Evolutionary conservation across 1,284 basidiomycete genomes (phyloP).

Genomic region (Phellopilus nigrolimitatus): DNA sequence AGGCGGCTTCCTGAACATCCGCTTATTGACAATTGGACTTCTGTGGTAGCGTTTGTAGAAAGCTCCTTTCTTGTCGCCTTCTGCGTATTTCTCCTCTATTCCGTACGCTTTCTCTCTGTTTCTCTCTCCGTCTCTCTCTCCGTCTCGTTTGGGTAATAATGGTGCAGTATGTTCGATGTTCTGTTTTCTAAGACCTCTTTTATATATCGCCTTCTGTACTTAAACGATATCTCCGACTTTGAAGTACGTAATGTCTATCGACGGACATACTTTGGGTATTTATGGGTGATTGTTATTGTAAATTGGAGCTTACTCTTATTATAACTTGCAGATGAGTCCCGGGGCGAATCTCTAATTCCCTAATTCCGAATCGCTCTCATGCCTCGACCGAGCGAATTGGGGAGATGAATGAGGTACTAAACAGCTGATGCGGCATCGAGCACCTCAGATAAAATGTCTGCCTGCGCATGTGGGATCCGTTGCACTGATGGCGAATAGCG

Average conservation of each 20-base stretch:
- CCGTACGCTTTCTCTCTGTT: background rate
- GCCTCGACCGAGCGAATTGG: no score
- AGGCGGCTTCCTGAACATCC: background rate
- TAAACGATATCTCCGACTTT: background rate
- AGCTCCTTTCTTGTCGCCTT: background rate
- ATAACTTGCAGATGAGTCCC: no score
- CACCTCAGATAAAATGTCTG: no score
- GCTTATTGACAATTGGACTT: background rate
- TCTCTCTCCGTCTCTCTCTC: background rate
- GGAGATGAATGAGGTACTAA: no score
- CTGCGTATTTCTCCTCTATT: slow-evolving; percentile 7
- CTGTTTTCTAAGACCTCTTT: no score
- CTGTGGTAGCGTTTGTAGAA: background rate
- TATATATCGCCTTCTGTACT: no score
- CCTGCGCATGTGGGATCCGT: no score
- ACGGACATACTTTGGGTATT: background rate
- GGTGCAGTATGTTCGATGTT: no score
- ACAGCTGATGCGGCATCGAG: no score
- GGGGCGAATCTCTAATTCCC: no score
- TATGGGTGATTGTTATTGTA: background rate
- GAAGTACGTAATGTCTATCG: background rate
- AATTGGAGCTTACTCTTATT: background rate
- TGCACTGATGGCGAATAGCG: no score
- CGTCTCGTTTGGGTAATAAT: background rate
- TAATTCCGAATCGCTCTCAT: no score